Percentiles rank a stretch among this genome's conserved stretches.
These are phyloP conservation scores for Penicillium sp. DNA, from an alignment of 2,329 filamentous ascomycete genomes.

Conservation along the genomic window DNA sequence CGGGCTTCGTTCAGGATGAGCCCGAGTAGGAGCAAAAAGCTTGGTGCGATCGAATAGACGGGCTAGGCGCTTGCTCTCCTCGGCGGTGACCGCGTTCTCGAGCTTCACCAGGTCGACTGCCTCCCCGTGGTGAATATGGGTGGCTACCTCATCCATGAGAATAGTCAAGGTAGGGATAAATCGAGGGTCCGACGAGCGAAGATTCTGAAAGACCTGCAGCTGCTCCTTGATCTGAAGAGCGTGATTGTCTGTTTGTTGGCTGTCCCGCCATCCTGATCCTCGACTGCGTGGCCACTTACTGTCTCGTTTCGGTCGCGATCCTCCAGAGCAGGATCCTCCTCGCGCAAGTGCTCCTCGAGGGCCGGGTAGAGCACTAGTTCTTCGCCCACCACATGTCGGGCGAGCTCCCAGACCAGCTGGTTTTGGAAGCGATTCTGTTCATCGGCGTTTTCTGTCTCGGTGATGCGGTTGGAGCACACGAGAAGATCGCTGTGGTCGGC, in stretches of 20 bases:
- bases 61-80: conserved; percentile 40
- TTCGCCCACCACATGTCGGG: conserved; percentile 52
- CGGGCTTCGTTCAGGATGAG: conserved; percentile 54
- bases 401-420: conserved; percentile 54
- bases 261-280: not conserved
- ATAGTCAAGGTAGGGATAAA: conserved; percentile 47
- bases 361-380: conserved; percentile 57
- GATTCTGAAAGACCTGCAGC: conserved; percentile 51
- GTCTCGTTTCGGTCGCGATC: conserved; percentile 50
- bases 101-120: conserved; percentile 49
- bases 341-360: conserved; percentile 49
- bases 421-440: conserved; percentile 49
- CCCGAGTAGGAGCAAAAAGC: conserved; percentile 52
- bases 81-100: conserved; percentile 41
- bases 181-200: conserved; percentile 40
- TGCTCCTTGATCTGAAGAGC: conserved; percentile 50
- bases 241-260: not conserved
- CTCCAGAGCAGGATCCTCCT: conserved; percentile 50
- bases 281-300: conserved; percentile 28
- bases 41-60: conserved; percentile 53
- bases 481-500: conserved; percentile 45
- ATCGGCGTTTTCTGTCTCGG: conserved; percentile 43
- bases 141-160: conserved; percentile 45
- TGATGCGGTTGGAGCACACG: conserved; percentile 45
- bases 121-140: conserved; percentile 55